Evolutionary conservation across 108 stramenopile species (phyloP), one percentile per base, ranked within the genome.

Genomic region (Mayamaea pseudoterrestris): DNA sequence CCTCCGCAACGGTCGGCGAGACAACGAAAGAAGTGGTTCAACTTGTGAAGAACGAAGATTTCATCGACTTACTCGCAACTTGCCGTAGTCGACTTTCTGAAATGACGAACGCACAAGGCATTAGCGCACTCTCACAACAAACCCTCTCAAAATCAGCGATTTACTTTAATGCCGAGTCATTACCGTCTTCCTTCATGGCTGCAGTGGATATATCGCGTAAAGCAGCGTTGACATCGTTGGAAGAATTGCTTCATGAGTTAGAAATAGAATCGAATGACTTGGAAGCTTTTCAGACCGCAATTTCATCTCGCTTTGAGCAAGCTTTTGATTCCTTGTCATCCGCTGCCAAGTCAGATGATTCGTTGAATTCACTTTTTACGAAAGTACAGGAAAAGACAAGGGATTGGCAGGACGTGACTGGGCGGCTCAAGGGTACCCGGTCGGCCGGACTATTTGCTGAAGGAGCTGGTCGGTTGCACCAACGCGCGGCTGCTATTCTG

Each of bases 41-140:
- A 47, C 83, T 90, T 78, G 55, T 90, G 20, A 81, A 82, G 42
- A 78, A 82, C 52, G 83, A 90, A 45, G 78, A 85, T 47, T 55
- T 90, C 44, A 80, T 80, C 5, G 65, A 64, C 1, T 30, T 90
- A 16, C 55, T 90, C 20, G 55, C 68, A 50, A 78, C 67, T 27
- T 76, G 80, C 27, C 59, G 60, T 39, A 62, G 65, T 39, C 68
- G 82, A 26, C 56, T 90, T 50, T 63, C 73, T 54, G 60, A 77
- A 41, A 47, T 90, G 32, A 59, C 85, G 21, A 50, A 74, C 27
- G 22, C 20, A n/a, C 61, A 60, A 5, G 83, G 78, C 17, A 60
- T 90, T 36, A 74, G 80, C 1, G 23, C 53, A 12, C 60, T 62
- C 8, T 80, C 88, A 0, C 58, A 71, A 60, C 29, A 51, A 36